phyloP scores from a whole-genome alignment of 768 basidiomycete genomes.

The Mycena venus region DNA sequence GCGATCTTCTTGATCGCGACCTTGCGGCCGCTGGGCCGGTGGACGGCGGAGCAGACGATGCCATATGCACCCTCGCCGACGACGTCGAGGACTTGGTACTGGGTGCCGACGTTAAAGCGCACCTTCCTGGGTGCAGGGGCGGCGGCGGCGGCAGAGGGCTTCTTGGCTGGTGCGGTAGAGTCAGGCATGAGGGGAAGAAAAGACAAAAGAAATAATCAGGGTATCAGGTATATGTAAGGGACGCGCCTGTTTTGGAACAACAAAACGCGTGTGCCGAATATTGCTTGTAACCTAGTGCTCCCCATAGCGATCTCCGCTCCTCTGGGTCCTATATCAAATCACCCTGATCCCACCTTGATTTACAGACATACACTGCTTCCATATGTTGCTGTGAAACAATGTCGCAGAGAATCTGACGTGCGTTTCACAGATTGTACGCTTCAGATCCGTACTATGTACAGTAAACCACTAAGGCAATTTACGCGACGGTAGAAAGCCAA shows the following conservation, averaged over 20 bases:
- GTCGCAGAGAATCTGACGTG: not conserved
- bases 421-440: not conserved
- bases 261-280: constrained; percentile 25
- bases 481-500: not conserved
- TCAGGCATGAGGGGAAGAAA: constrained; percentile 34
- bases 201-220: not conserved
- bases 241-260: constrained; percentile 26
- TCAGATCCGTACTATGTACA: too few relatives aligned
- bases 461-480: too few relatives aligned
- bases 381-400: constrained; percentile 19
- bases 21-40: constrained; percentile 87
- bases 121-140: constrained; percentile 82
- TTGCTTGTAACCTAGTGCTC: constrained; percentile 14
- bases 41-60: constrained; percentile 94
- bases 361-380: too few relatives aligned
- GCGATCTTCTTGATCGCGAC: constrained; percentile 98
- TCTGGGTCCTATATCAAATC: constrained; percentile 8
- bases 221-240: constrained; percentile 25
- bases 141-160: constrained; percentile 57
- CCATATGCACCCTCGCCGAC: constrained; percentile 95
- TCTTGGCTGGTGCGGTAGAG: constrained; percentile 37
- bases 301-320: constrained; percentile 21
- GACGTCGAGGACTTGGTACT: constrained; percentile 88
- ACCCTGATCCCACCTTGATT: constrained; percentile 13
- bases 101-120: constrained; percentile 89